Evolutionary conservation across 352 stramenopile genomes (phyloP), one percentile per base, ranked within the genome.

Genomic region (Phytophthora fragariaefolia): DNA sequence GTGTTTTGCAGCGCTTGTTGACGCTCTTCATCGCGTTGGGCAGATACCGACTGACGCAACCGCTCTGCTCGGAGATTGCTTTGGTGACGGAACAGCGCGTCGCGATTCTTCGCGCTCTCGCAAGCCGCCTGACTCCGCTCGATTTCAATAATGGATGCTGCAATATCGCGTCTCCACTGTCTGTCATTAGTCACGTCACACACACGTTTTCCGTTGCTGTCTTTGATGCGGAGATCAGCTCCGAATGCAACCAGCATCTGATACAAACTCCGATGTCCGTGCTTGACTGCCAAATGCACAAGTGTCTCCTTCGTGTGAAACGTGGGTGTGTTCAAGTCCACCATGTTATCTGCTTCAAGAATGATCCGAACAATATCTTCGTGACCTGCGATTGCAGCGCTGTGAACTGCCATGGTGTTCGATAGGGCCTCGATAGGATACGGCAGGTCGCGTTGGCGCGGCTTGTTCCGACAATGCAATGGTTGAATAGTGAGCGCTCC

Each of bases 291-390:
- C 22, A 80, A 55, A 17, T 74, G 64, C 4, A 58, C 60, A 34
- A 80, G 57, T 8, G 63, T 66, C 43, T 80, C 68, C 7, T 73
- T 72, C 32, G 59, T 70, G 38, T 70, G 40, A 24, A 58, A 74
- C 36, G 63, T 77, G 3, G 26, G 22, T 1, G 60, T 75, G 32
- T 80, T 77, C 22, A 80, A n/a, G n/a, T 77, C 68, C 0, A 62
- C 18, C 18, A 68, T 32, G 47, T 66, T 72, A 18, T 76, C 56
- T 2, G 68, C 68, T 38, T 77, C 63, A 18, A 80, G 68, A 36
- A 79, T 40, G 12, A 73, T 51, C n/a, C 40, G 54, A 7, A 71
- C 68, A 13, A 76, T 76, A 17, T 72, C 59, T n/a, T 53, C 47
- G 20, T 70, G 57, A 0, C 72, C 72, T 27, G 42, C 49, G 13